phyloP scores from a whole-genome alignment of 2,329 filamentous ascomycete genomes.

The Pezicula radicicola region DNA sequence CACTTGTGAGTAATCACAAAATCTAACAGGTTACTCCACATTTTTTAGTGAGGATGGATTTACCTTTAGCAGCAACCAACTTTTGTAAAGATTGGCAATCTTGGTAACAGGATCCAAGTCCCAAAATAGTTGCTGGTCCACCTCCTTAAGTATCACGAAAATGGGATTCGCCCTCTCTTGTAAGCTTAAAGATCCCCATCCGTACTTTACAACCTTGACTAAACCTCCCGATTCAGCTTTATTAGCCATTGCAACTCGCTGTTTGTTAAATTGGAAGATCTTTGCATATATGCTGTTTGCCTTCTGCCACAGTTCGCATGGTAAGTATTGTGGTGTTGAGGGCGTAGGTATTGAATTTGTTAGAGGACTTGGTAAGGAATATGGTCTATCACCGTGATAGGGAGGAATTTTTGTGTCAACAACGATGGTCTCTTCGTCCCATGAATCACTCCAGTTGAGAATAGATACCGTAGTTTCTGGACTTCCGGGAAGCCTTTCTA shows the following conservation, averaged over 20 bases:
- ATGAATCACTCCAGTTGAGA: not conserved
- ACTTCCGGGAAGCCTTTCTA: not conserved
- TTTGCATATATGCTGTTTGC: conserved; percentile 13
- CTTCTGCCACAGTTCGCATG: conserved; percentile 10
- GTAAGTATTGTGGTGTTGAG: conserved; percentile 1
- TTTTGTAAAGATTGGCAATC: conserved; percentile 16
- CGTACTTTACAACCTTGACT: conserved; percentile 9
- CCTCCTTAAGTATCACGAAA: conserved; percentile 11
- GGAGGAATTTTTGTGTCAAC: not conserved
- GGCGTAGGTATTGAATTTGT: conserved; percentile 1
- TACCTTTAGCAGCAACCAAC: conserved; percentile 13
- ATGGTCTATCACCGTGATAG: too few species aligned
- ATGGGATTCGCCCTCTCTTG: conserved; percentile 11
- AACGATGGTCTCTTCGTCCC: not conserved
- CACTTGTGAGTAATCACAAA: not conserved
- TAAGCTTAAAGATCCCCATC: conserved; percentile 9
- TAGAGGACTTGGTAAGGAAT: not conserved
- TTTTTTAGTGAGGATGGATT: not conserved
- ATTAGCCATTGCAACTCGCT: not conserved
- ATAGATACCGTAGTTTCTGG: not conserved
- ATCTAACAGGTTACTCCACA: not conserved
- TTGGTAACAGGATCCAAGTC: conserved; percentile 14
- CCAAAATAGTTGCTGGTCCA: conserved; percentile 13
- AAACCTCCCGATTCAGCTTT: conserved; percentile 5
- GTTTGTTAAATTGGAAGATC: conserved; percentile 5